phyloP scores from a whole-genome alignment of 345 rosid species.

The Syzygium aqueum region DNA sequence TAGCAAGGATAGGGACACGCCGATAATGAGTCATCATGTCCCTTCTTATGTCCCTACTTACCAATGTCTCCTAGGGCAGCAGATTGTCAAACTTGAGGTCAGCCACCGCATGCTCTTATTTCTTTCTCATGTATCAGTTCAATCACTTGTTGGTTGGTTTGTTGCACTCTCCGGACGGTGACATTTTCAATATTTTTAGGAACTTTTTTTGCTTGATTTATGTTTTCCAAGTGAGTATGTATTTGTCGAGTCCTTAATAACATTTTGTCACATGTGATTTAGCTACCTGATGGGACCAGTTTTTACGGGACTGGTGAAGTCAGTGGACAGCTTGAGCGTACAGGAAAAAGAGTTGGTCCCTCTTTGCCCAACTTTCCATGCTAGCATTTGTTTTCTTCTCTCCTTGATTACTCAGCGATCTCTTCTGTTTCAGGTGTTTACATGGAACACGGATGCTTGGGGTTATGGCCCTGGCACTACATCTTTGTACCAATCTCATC shows the following conservation, averaged over 20 bases:
- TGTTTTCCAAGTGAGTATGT: background rate
- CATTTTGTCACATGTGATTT: background rate
- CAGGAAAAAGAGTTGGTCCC: slow-evolving; percentile 68
- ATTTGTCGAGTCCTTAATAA: background rate
- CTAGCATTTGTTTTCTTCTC: background rate
- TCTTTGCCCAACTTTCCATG: background rate
- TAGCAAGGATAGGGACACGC: slow-evolving; percentile 44
- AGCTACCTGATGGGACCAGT: slow-evolving; percentile 78
- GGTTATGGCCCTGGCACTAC: slow-evolving; percentile 86
- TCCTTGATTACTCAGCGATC: background rate
- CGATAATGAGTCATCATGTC: slow-evolving; percentile 17
- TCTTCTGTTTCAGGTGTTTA: slow-evolving; percentile 47
- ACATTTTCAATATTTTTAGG: background rate
- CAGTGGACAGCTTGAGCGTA: slow-evolving; percentile 88
- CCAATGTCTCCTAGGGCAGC: slow-evolving; percentile 32
- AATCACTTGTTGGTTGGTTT: background rate
- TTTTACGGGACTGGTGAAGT: slow-evolving; percentile 97
- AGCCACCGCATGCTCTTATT: background rate
- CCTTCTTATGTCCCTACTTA: slow-evolving; percentile 52
- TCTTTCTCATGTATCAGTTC: background rate
- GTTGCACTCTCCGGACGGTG: background rate
- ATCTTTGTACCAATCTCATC: slow-evolving; percentile 92
- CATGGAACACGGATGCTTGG: slow-evolving; percentile 88
- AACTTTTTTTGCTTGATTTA: background rate
- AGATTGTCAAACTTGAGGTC: slow-evolving; percentile 69